Conservation (phyloP, 2,329 filamentous ascomycete genomes). For the Colletotrichum salicis region DNA sequence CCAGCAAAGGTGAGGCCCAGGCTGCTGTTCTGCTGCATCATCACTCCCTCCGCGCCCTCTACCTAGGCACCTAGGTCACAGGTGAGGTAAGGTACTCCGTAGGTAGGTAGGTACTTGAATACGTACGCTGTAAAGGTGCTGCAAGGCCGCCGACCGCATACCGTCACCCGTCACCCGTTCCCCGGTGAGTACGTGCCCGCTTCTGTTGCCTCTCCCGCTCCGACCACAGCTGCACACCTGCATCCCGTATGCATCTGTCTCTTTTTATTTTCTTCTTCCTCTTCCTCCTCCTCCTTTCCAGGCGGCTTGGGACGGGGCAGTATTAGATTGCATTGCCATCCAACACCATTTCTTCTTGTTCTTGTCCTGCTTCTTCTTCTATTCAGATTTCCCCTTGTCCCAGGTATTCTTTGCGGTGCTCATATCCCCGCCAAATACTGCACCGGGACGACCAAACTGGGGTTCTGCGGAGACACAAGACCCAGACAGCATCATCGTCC, state of each 20-base stretch:
- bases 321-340: not conserved
- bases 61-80: too few species aligned
- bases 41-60: conserved; percentile 10
- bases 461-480: conserved; percentile 7
- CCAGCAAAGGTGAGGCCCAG: conserved; percentile 25
- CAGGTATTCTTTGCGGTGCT: not conserved
- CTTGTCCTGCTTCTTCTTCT: not conserved
- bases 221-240: not conserved
- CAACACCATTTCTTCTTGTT: not conserved
- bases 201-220: conserved; percentile 10
- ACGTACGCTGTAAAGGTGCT: not conserved
- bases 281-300: not conserved
- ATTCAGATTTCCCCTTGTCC: not conserved
- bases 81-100: too few species aligned
- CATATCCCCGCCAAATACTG: not conserved
- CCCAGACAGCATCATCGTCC: not conserved
- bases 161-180: not conserved
- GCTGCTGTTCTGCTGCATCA: conserved; percentile 33
- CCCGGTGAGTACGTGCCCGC: conserved; percentile 10
- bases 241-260: not conserved
- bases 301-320: not conserved
- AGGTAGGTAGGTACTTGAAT: too few species aligned
- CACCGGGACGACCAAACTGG: not conserved
- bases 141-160: not conserved
- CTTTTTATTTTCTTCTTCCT: not conserved